Base-by-base conservation (phyloP, 257 asterid species). In the Penstemon eatonii region DNA sequence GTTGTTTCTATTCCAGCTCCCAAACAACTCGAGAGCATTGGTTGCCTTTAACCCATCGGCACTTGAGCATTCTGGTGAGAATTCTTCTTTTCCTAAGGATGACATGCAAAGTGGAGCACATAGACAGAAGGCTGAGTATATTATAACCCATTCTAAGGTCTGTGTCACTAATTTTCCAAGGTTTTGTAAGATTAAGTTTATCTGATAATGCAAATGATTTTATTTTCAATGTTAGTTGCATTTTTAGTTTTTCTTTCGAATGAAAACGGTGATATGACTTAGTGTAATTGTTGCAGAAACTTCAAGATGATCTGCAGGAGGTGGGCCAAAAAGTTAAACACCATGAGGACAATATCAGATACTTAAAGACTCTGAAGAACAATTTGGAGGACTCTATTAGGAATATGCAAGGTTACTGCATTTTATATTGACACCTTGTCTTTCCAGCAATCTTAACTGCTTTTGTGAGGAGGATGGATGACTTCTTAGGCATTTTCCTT, bases 261-360 rank as follows among this genome's bases (percentile, higher is more conserved):
- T 72, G 50, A 38, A 41, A 52, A 47, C 15, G 41, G 18, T 49
- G 55, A 62, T 45, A 18, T 42, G 55, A 57, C 43, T 62, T 58
- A 65, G 60, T 65, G 42, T 71, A 39, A 49, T 51, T 71, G 63
- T 69, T 75, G 87, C 84, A 87, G 96, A 79, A 85, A 76, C 78
- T 86, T 74, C 79, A 89, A 78, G 89, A 89, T 69, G 87, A 84
- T 43, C 49, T 89, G 40, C 72, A 75, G 62, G 84, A 77, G 80
- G 62, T 80, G 56, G 97, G 89, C 72, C 74, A 60, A 45, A 77
- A 74, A 66, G 76, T 92, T n/a, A 90, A 88, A 76, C 96, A 92
- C 44, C 78, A 85, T 11, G 96, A 88, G 75, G 92, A 76, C 44
- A 85, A 77, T 77, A 18, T 86, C 80, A 78, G 18, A 53, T 85